Conservation (phyloP, 2,329 filamentous ascomycete genomes). For the Phaeosphaeriaceae sp. region DNA sequence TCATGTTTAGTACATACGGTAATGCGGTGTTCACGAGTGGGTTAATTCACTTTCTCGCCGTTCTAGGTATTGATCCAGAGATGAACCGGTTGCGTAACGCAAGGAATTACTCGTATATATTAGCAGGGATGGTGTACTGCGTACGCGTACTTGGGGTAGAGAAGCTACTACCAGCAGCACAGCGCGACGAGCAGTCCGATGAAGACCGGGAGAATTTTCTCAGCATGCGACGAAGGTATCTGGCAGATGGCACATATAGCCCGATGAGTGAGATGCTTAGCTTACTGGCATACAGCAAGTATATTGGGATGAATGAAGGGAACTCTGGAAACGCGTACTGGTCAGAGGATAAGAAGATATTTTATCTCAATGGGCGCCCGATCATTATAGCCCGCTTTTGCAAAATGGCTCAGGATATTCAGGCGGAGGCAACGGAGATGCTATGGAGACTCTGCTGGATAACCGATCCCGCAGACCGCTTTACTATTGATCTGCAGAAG, state of each 20-base stretch:
- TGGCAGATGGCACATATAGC: conserved; percentile 25
- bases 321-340: conserved; percentile 21
- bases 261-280: conserved; percentile 27
- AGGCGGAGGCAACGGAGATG: conserved; percentile 15
- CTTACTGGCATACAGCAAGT: conserved; percentile 27
- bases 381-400: conserved; percentile 22
- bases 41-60: no score
- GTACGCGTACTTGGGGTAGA: conserved; percentile 22
- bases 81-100: conserved; percentile 1
- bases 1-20: no score
- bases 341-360: conserved; percentile 18
- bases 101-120: conserved; percentile 24
- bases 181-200: conserved; percentile 14
- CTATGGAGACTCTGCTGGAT: conserved; percentile 23
- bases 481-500: conserved; percentile 17
- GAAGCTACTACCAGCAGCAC: conserved; percentile 15
- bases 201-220: conserved; percentile 20
- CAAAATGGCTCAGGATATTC: conserved; percentile 16
- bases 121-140: conserved; percentile 23
- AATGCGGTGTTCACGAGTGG: no score
- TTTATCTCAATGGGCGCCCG: conserved; percentile 16
- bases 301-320: conserved; percentile 16
- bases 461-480: conserved; percentile 9
- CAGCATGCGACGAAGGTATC: conserved; percentile 14
- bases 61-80: no score